Percentiles rank a stretch among this genome's conserved stretches.
These are phyloP conservation scores for Pythium dissotocum DNA, from an alignment of 352 stramenopile genomes.

Conservation along the genomic window DNA sequence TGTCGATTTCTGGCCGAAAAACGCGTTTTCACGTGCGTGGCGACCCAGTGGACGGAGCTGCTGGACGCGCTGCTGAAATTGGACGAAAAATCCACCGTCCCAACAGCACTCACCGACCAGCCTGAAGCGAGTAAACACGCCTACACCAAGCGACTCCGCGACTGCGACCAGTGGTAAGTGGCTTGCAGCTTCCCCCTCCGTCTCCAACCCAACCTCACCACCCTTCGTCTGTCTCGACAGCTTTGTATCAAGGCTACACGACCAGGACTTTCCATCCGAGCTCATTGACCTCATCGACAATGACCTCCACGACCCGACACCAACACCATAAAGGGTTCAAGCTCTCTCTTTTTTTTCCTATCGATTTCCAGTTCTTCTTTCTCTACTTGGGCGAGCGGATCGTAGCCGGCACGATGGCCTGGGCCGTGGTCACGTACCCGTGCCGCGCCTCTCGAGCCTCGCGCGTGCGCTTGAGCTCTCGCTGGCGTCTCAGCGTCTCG, in stretches of 20 bases:
- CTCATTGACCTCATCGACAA: conserved; percentile 28
- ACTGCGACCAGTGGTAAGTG: conserved; percentile 8
- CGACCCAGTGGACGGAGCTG: conserved; percentile 28
- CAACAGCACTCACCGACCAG: neutral
- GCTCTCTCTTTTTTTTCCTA: neutral
- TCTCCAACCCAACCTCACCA: neutral
- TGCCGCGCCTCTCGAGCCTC: conserved; percentile 43
- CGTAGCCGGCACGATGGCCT: conserved; percentile 46
- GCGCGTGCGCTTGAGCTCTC: conserved; percentile 43
- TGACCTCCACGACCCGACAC: neutral
- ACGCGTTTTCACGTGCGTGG: conserved; percentile 4
- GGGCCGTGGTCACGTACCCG: conserved; percentile 58
- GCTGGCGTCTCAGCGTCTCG: conserved; percentile 32
- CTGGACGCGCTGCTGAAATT: conserved; percentile 6
- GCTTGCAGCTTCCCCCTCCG: neutral
- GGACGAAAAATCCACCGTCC: conserved; percentile 1
- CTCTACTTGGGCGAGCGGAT: conserved; percentile 25
- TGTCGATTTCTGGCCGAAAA: conserved; percentile 16
- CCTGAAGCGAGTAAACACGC: neutral
- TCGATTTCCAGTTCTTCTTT: neutral
- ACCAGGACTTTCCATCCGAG: conserved; percentile 39
- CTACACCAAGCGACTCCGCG: conserved; percentile 19
- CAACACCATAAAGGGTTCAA: neutral
- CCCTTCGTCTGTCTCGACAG: too few species aligned
- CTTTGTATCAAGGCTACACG: conserved; percentile 30